Evolutionary conservation across 2,329 filamentous ascomycete genomes (phyloP).

Genomic region (Sporothrix inflata): DNA sequence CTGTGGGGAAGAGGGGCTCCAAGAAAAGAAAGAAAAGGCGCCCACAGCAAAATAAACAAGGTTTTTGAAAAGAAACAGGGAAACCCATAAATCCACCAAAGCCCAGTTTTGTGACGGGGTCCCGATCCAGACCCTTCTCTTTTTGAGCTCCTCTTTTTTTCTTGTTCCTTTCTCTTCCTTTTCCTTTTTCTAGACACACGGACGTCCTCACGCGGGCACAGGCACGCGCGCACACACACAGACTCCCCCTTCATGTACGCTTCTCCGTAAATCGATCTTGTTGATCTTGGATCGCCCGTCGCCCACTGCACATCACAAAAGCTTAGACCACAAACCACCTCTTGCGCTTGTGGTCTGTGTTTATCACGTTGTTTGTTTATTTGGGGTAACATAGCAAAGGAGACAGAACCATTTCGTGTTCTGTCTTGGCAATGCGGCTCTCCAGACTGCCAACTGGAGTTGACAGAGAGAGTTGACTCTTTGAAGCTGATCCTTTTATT

Average conservation of each 20-base stretch:
- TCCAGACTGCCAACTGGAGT: not conserved
- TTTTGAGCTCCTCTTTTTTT: too few species aligned
- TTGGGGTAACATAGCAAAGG: not conserved
- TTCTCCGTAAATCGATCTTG: slow-evolving; percentile 12
- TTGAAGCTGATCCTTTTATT: too few species aligned
- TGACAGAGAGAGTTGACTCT: too few species aligned
- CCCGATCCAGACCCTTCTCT: not conserved
- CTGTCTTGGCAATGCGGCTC: too few species aligned
- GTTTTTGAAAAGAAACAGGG: too few species aligned
- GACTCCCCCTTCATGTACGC: not conserved
- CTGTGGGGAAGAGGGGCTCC: not conserved
- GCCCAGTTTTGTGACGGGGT: not conserved
- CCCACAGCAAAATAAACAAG: too few species aligned
- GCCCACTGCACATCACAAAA: not conserved
- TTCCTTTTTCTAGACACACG: not conserved
- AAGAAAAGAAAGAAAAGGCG: too few species aligned
- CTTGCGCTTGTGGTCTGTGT: not conserved
- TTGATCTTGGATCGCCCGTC: not conserved
- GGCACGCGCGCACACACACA: not conserved
- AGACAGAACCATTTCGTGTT: too few species aligned
- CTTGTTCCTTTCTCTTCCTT: not conserved
- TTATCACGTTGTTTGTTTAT: not conserved
- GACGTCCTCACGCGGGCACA: not conserved
- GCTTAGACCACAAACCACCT: not conserved
- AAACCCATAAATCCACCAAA: not conserved